phyloP scores from a whole-genome alignment of 768 basidiomycete species.

The Suillus occidentalis region DNA sequence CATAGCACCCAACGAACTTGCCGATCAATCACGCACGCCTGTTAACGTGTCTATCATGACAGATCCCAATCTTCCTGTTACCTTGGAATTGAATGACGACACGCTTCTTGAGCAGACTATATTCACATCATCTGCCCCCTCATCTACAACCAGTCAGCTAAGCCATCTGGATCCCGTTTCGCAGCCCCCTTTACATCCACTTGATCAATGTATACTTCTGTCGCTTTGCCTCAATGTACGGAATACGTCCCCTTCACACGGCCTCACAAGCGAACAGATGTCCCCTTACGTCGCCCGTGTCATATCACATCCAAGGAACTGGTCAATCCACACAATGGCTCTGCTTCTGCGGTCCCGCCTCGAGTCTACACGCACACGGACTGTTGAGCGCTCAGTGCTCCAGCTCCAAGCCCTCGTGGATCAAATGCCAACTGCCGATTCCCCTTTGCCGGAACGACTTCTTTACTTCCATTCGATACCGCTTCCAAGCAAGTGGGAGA shows the following conservation, averaged over 20 bases:
- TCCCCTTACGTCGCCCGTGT: constrained; percentile 88
- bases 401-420: constrained; percentile 96
- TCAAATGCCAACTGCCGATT: constrained; percentile 91
- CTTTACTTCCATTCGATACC: constrained; percentile 78
- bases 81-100: constrained; percentile 88
- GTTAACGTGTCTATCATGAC: constrained; percentile 9
- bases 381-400: constrained; percentile 87
- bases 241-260: constrained; percentile 87
- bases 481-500: constrained; percentile 89
- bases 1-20: constrained; percentile 4
- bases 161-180: constrained; percentile 75
- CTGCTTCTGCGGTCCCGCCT: constrained; percentile 90
- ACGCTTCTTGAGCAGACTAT: constrained; percentile 92
- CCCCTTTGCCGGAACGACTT: constrained; percentile 70
- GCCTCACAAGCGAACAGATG: constrained; percentile 92
- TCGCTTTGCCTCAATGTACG: constrained; percentile 87
- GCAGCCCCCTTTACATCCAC: constrained; percentile 86
- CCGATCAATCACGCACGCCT: constrained; percentile 13
- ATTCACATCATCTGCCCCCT: constrained; percentile 74
- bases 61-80: constrained; percentile 59
- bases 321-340: constrained; percentile 97
- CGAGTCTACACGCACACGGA: constrained; percentile 84
- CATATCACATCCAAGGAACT: constrained; percentile 86
- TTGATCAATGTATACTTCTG: constrained; percentile 92
- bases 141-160: constrained; percentile 47